A percentile compares a stretch with the other conserved stretches of the same genome.
phyloP scores from a whole-genome alignment of 306 rosid species.

The Gastrolobium villosum region DNA sequence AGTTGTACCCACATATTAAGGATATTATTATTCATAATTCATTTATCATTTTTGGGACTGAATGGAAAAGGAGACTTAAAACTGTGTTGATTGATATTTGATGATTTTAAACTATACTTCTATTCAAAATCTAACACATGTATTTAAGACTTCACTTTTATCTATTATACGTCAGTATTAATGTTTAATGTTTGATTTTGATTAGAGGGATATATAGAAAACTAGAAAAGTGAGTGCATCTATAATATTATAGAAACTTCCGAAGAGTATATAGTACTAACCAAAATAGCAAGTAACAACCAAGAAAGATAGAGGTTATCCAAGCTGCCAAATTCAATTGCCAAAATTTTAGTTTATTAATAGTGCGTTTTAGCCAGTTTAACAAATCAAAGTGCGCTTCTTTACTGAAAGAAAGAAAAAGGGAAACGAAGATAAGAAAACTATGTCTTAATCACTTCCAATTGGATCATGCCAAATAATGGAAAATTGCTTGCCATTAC shows the following conservation, averaged over 20 bases:
- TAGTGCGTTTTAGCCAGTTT: constrained; percentile 5
- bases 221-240: no score
- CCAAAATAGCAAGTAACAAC: no score
- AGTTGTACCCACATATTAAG: constrained; percentile 30
- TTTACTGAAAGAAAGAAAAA: not conserved
- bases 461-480: constrained; percentile 37
- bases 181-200: no score
- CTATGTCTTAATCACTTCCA: constrained; percentile 24
- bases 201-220: no score
- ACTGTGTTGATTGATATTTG: no score
- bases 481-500: constrained; percentile 11
- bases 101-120: no score
- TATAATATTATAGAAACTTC: no score
- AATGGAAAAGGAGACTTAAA: constrained; percentile 9
- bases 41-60: constrained; percentile 12
- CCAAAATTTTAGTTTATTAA: not conserved
- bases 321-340: not conserved
- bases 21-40: constrained; percentile 17
- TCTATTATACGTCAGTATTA: no score
- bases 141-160: no score
- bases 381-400: constrained; percentile 15
- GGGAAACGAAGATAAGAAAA: not conserved
- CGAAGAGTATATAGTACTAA: not conserved
- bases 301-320: constrained; percentile 5
- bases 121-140: no score